Conservation (phyloP, 2,329 filamentous ascomycete species). For the Aspergillus luchuensis region DNA sequence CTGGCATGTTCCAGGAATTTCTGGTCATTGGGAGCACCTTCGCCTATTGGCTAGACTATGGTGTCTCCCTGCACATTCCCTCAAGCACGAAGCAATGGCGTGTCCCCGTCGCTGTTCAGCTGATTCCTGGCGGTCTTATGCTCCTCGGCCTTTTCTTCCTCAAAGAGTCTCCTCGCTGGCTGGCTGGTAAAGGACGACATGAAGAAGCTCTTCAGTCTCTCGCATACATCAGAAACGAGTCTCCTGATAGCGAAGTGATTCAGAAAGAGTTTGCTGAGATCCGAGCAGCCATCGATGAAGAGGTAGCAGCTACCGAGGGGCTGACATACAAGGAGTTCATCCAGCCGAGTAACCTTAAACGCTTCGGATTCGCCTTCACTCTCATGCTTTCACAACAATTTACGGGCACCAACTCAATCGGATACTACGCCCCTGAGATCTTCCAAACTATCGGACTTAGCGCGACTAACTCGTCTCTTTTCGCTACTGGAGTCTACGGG, state of each 20-base stretch:
- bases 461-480: conserved; percentile 36
- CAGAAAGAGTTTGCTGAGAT: conserved; percentile 43
- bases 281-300: conserved; percentile 45
- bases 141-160: conserved; percentile 54
- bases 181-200: conserved; percentile 54
- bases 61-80: conserved; percentile 49
- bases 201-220: conserved; percentile 46
- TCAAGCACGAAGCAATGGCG: conserved; percentile 55
- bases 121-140: conserved; percentile 55
- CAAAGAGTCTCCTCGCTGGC: conserved; percentile 56
- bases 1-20: conserved; percentile 42
- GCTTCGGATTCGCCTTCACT: conserved; percentile 39
- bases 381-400: conserved; percentile 48
- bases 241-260: conserved; percentile 28
- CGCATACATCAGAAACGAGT: conserved; percentile 40
- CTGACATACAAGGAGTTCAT: conserved; percentile 46
- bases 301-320: conserved; percentile 43
- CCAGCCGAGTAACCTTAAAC: conserved; percentile 40
- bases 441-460: conserved; percentile 41
- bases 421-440: conserved; percentile 44
- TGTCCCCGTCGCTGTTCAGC: conserved; percentile 55
- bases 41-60: conserved; percentile 57
- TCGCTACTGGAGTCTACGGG: conserved; percentile 43
- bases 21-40: conserved; percentile 49
- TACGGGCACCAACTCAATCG: conserved; percentile 43